Base-by-base conservation (phyloP, 177 flowering plant genomes). In the Vitis hybrid region DNA sequence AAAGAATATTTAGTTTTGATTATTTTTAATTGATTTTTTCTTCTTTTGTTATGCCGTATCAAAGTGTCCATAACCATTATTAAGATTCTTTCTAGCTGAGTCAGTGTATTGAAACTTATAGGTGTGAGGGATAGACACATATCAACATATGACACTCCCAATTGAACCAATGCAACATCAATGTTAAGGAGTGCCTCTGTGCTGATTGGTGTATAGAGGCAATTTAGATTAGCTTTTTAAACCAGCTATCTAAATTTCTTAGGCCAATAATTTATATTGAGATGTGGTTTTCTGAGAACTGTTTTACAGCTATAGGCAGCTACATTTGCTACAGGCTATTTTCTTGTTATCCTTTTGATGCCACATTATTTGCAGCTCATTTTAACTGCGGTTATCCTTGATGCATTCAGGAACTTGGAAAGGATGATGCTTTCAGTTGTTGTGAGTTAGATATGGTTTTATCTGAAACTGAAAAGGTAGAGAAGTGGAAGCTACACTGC, bases 401-500 rank as follows among this genome's bases (percentile, higher is more conserved):
- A 46, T 70, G 48, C 50, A 54, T 77, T 51, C 85, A 94, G 98
- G 92, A 88, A 58, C 54, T 74, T 72, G 98, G 91, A 46, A 61
- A 56, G 65, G 65, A 76, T 51, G 76, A 78, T 79, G 93, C 91
- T 30, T 90, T 94, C 62, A 68, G 66, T 63, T 80, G 97, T 72
- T 55, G 75, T 27, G 97, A 92, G 76, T 75, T 85, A 67, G 86
- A 88, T 48, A 79, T 56, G 81, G 79, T 94, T 56, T 46, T 76
- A 40, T 82, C 78, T 67, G 89, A 91, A 75, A 77, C 82, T 73
- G 87, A 77, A 46, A 88, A 77, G 80, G 76, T 89, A 66, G 83
- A 90, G 62, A 82, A 84, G 64, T 94, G 98, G 97, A 80, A 78
- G 74, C 74, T 72, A 60, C 77, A 65, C 12, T 87, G 88, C 72